A percentile compares a stretch with the other conserved stretches of the same genome.
phyloP scores from a whole-genome alignment of 164 flowering plant genomes.

The Macadamia integrifolia region DNA sequence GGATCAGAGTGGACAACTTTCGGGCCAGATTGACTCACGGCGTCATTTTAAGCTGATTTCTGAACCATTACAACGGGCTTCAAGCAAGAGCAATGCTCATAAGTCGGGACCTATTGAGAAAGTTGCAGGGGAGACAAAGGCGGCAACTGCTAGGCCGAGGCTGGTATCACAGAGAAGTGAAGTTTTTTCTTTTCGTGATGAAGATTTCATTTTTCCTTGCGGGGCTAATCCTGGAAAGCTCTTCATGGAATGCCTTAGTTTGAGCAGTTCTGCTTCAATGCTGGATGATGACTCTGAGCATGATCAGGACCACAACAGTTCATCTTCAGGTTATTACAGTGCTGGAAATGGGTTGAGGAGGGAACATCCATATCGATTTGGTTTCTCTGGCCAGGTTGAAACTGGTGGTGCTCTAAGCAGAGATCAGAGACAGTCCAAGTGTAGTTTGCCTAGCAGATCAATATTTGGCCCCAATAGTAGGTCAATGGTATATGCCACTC shows the following conservation, averaged over 20 bases:
- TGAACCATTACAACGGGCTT: slow-evolving; percentile 25
- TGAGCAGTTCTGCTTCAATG: slow-evolving; percentile 62
- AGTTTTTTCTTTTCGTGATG: slow-evolving; percentile 29
- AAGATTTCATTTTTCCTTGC: slow-evolving; percentile 62
- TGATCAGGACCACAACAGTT: slow-evolving; percentile 36
- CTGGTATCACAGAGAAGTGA: slow-evolving; percentile 29
- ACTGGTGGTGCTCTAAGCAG: slow-evolving; percentile 23
- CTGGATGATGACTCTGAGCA: slow-evolving; percentile 48
- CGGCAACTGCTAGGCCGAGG: slow-evolving; percentile 21
- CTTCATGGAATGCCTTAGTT: slow-evolving; percentile 78
- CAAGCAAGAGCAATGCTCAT: slow-evolving; percentile 19
- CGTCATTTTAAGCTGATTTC: slow-evolving; percentile 18
- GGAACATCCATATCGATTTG: slow-evolving; percentile 25
- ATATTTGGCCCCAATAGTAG: slow-evolving; percentile 48
- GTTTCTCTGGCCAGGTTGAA: slow-evolving; percentile 29
- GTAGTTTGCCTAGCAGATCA: slow-evolving; percentile 17
- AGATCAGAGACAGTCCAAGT: slow-evolving; percentile 29
- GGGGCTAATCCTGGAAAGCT: slow-evolving; percentile 70
- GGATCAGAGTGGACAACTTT: slow-evolving; percentile 22
- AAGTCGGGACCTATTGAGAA: slow-evolving; percentile 35
- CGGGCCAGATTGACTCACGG: slow-evolving; percentile 22
- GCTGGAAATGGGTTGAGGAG: slow-evolving; percentile 30
- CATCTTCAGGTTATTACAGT: slow-evolving; percentile 22
- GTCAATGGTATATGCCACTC: slow-evolving; percentile 42
- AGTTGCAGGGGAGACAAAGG: slow-evolving; percentile 22